A percentile compares a stretch with the other conserved stretches of the same genome.
phyloP scores from a whole-genome alignment of 495 filamentous ascomycete genomes.

The Penicillium angulare region DNA sequence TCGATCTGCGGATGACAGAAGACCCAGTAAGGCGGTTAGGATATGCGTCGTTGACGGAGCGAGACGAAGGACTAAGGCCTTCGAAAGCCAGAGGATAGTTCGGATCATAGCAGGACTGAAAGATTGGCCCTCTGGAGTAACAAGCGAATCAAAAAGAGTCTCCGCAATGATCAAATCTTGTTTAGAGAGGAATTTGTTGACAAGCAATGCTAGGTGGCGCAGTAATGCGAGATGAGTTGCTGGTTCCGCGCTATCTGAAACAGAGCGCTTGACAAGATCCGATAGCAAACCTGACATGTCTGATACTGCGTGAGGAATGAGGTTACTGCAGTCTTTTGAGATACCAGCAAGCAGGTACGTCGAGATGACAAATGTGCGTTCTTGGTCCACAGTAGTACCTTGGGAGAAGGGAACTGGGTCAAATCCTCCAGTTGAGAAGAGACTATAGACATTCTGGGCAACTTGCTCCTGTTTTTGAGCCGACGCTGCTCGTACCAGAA shows the following conservation, averaged over 20 bases:
- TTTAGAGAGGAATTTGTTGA: conserved; percentile 64
- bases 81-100: conserved; percentile 55
- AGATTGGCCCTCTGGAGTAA: conserved; percentile 23
- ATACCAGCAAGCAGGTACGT: conserved; percentile 62
- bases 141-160: conserved; percentile 31
- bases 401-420: conserved; percentile 40
- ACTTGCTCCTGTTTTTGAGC: conserved; percentile 53
- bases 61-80: conserved; percentile 52
- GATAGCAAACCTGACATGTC: conserved; percentile 38
- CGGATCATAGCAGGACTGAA: conserved; percentile 29
- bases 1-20: conserved; percentile 49
- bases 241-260: conserved; percentile 29
- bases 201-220: conserved; percentile 60
- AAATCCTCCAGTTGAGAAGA: conserved; percentile 47
- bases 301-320: conserved; percentile 32
- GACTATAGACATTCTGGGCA: conserved; percentile 54
- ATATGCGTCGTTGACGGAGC: conserved; percentile 46
- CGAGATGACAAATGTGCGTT: conserved; percentile 57
- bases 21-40: conserved; percentile 48
- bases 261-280: conserved; percentile 39
- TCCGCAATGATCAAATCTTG: conserved; percentile 37
- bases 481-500: conserved; percentile 57
- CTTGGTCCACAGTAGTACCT: conserved; percentile 31
- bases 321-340: conserved; percentile 32
- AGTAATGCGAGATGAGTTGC: conserved; percentile 52